These are phyloP conservation scores for Bifiguratus adelaidae DNA, from an alignment of 192 early-diverging fungal genomes.

Conservation along the genomic window DNA sequence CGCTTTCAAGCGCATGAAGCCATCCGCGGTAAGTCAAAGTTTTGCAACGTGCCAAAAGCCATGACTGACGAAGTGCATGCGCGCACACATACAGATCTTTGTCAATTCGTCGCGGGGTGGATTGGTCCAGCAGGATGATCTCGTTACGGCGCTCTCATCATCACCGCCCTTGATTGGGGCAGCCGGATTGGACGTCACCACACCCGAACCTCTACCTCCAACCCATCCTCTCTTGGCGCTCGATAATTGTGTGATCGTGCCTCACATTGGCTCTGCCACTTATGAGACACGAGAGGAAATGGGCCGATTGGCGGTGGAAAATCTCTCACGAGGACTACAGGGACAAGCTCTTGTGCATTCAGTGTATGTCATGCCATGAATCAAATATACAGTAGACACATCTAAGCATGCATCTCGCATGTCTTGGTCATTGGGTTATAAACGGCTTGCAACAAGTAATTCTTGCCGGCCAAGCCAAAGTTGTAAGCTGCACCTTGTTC, in stretches of 20 bases:
- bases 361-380: too few relatives aligned
- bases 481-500: too few relatives aligned
- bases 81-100: conserved; percentile 55
- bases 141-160: conserved; percentile 3
- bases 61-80: too few relatives aligned
- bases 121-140: conserved; percentile 64
- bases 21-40: conserved; percentile 24
- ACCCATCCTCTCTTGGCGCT: conserved; percentile 50
- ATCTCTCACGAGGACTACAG: conserved; percentile 50
- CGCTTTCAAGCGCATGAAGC: conserved; percentile 64
- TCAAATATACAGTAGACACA: too few relatives aligned
- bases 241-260: conserved; percentile 57
- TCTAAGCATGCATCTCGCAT: too few relatives aligned
- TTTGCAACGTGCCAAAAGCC: neutral
- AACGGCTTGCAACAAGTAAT: too few relatives aligned
- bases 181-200: conserved; percentile 80
- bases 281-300: conserved; percentile 75
- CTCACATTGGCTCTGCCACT: conserved; percentile 80
- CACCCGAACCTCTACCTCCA: conserved; percentile 68
- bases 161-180: conserved; percentile 28
- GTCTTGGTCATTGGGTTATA: too few relatives aligned
- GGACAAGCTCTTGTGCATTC: conserved; percentile 36
- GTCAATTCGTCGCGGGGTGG: conserved; percentile 77
- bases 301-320: conserved; percentile 65
- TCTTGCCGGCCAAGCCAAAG: too few relatives aligned